A percentile compares a stretch with the other conserved stretches of the same genome.
Evolutionary conservation across 805 yeast genomes (phyloP).

Genomic region (Jamesozyma hellenica): DNA sequence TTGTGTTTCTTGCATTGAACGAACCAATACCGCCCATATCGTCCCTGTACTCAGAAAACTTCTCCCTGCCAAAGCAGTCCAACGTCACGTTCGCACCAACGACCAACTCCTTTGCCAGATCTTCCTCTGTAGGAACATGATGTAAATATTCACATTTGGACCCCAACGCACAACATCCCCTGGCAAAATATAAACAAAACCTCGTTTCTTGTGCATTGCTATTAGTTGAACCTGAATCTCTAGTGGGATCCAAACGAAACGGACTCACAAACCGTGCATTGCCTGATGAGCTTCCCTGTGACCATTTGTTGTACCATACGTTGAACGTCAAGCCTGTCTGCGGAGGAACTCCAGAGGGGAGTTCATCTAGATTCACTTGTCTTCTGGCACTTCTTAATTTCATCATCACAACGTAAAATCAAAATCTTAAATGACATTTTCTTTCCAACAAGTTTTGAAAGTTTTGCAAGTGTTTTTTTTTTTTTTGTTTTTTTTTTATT

Average conservation of each 20-base stretch:
- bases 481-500: background rate
- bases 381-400: conserved; percentile 50
- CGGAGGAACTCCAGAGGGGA: conserved; percentile 53
- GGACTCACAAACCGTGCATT: conserved; percentile 42
- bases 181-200: conserved; percentile 77
- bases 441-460: no score
- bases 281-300: conserved; percentile 34
- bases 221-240: conserved; percentile 48
- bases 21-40: conserved; percentile 95
- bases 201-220: conserved; percentile 58
- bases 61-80: conserved; percentile 92
- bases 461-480: background rate
- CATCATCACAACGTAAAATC: no score
- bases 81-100: conserved; percentile 26
- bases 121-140: conserved; percentile 56
- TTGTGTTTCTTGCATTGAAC: conserved; percentile 55
- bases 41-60: conserved; percentile 69
- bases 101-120: conserved; percentile 44
- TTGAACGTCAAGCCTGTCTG: conserved; percentile 77
- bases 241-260: conserved; percentile 46
- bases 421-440: no score
- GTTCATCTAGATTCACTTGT: conserved; percentile 55
- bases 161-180: conserved; percentile 81
- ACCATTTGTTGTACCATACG: conserved; percentile 85
- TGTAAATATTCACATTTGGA: conserved; percentile 68